A percentile compares a stretch with the other conserved stretches of the same genome.
Evolutionary conservation across 345 rosid species (phyloP).

Genomic region (Ceriops tagal): DNA sequence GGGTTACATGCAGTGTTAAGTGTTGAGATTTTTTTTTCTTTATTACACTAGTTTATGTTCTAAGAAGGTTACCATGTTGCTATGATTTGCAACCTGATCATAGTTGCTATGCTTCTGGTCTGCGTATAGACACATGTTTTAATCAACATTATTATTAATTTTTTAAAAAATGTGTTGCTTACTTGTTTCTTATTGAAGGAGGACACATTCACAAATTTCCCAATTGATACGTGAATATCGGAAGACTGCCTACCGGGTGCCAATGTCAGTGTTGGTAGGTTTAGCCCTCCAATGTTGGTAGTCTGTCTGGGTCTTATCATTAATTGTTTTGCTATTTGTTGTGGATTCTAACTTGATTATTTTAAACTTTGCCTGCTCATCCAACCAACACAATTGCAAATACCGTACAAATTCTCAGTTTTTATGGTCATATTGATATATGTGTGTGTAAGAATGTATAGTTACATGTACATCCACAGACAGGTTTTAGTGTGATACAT

Average conservation of each 20-base stretch:
- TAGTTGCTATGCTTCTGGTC: no score
- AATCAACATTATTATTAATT: background rate
- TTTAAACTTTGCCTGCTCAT: background rate
- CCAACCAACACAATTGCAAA: background rate
- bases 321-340: background rate
- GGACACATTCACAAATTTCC: slow-evolving; percentile 92
- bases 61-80: no score
- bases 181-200: slow-evolving; percentile 40
- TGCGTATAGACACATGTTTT: background rate
- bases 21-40: no score
- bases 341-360: slow-evolving; percentile 5
- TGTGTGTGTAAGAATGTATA: no score
- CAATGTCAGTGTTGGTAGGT: slow-evolving; percentile 91
- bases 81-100: no score
- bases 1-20: no score
- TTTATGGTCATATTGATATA: no score
- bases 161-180: slow-evolving; percentile 7
- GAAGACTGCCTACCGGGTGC: slow-evolving; percentile 87
- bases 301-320: background rate
- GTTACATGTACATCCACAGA: no score
- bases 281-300: background rate
- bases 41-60: no score
- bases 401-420: no score
- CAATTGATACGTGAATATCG: slow-evolving; percentile 82
- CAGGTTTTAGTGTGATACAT: no score